Evolutionary conservation across 208 protist species (phyloP).

Genomic region (Trypanosoma caninum): DNA sequence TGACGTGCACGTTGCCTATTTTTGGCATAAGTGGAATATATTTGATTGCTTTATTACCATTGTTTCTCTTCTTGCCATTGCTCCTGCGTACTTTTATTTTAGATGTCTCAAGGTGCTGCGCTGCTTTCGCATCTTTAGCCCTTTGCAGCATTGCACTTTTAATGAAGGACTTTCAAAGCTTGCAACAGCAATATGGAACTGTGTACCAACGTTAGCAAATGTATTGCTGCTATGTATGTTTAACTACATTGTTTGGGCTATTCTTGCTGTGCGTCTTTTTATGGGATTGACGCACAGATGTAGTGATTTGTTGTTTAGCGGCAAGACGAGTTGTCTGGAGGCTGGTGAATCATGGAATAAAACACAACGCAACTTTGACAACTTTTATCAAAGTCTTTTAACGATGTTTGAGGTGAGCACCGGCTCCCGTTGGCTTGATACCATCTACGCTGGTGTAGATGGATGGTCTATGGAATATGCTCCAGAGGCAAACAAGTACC

Average conservation of each 20-base stretch:
- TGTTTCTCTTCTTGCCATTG: slow-evolving; percentile 76
- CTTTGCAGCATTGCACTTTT: slow-evolving; percentile 55
- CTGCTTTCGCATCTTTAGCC: slow-evolving; percentile 79
- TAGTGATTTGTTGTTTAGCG: slow-evolving; percentile 37
- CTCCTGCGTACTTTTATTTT: slow-evolving; percentile 31
- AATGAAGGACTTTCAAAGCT: slow-evolving; percentile 61
- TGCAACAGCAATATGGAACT: slow-evolving; percentile 65
- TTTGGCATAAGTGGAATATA: slow-evolving; percentile 87
- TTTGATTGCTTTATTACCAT: slow-evolving; percentile 88
- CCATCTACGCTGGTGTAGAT: slow-evolving; percentile 85
- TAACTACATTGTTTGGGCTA: slow-evolving; percentile 92
- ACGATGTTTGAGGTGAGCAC: slow-evolving; percentile 90
- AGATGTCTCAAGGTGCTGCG: slow-evolving; percentile 84
- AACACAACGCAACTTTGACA: slow-evolving; percentile 81
- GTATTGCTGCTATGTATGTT: slow-evolving; percentile 83
- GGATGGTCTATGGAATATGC: slow-evolving; percentile 43
- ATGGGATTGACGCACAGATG: slow-evolving; percentile 83
- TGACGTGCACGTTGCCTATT: slow-evolving; percentile 71
- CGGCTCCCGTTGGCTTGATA: slow-evolving; percentile 84
- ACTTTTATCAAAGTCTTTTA: slow-evolving; percentile 85
- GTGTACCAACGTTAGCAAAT: slow-evolving; percentile 79
- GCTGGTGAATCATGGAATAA: slow-evolving; percentile 35
- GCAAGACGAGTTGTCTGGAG: slow-evolving; percentile 38
- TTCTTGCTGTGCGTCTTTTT: slow-evolving; percentile 90
- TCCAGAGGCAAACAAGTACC: slow-evolving; percentile 55